Evolutionary conservation across 1,284 basidiomycete genomes (phyloP).

Genomic region (Sanghuangporus sanghuang): DNA sequence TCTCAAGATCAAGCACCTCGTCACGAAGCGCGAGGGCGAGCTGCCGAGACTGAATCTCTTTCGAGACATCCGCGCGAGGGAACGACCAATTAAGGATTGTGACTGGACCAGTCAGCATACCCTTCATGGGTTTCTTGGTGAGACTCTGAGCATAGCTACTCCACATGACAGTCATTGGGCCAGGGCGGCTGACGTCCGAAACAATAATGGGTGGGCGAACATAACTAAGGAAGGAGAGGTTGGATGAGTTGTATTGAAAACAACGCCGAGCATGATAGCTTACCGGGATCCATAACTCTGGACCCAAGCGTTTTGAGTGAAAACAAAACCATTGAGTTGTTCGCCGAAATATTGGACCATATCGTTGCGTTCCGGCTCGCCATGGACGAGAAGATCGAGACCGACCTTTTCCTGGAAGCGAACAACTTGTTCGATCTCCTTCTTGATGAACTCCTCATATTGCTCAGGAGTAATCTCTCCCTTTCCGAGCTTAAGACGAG

Average conservation of each 20-base stretch:
- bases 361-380: slow-evolving; percentile 98
- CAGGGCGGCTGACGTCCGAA: slow-evolving; percentile 93
- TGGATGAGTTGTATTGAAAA: slow-evolving; percentile 19
- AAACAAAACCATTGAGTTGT: slow-evolving; percentile 92
- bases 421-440: slow-evolving; percentile 94
- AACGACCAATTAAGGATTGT: slow-evolving; percentile 99
- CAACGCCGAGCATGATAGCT: slow-evolving; percentile 23
- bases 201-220: slow-evolving; percentile 99
- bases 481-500: slow-evolving; percentile 94
- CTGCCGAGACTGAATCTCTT: slow-evolving; percentile 98
- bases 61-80: slow-evolving; percentile 97
- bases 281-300: slow-evolving; percentile 94
- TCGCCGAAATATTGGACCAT: slow-evolving; percentile 99
- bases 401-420: slow-evolving; percentile 96
- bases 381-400: slow-evolving; percentile 97
- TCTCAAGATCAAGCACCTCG: slow-evolving; percentile 97
- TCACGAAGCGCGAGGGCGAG: slow-evolving; percentile 97
- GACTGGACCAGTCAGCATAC: slow-evolving; percentile 96
- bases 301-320: slow-evolving; percentile 99
- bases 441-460: slow-evolving; percentile 98
- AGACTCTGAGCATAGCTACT: slow-evolving; percentile 95
- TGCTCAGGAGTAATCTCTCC: slow-evolving; percentile 82
- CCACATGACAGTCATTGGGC: slow-evolving; percentile 97
- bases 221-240: slow-evolving; percentile 60
- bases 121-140: slow-evolving; percentile 96